Evolutionary conservation across 768 basidiomycete genomes (phyloP), one percentile per base, ranked within the genome.

Genomic region (Termitomyces sp.): DNA sequence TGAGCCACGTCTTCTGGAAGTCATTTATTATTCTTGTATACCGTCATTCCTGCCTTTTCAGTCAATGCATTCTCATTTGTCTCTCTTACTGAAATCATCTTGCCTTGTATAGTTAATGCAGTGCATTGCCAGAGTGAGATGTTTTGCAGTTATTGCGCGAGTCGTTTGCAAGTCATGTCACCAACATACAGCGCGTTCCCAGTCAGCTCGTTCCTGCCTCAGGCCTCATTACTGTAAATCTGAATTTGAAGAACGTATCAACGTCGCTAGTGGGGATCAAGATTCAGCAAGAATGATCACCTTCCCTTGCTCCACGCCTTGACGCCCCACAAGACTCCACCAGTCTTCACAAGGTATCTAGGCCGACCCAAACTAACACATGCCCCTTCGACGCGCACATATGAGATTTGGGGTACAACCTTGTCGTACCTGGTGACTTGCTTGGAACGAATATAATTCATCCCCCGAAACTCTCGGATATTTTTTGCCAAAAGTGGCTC

Each of bases 391-490:
- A 54, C 25, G 37, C 8, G 12, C 8, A 32, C 31, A 32, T 17
- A 46, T 36, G 29, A 48, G 46, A 57, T 57, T 29, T 48, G 37
- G 56, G 56, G 56, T 57, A 48, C 56, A 48, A 56, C 31, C 42
- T 34, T 31, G 10, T 8, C 17, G 40, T 32, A 45, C 42, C 55
- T 56, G 55, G n/a, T 45, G 55, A 56, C 52, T 29, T 54, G 12
- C 8, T 34, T 31, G 12, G 14, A 43, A n/a, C 17, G n/a, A 56
- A 45, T 43, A 56, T 56, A 56, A 34, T 11, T 7, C 34, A 11
- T 45, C 32, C 47, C 31, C 32, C 12, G 11, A 42, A 6, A 7
- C 42, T 43, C 20, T 48, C 29, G 5, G 12, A 32, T 17, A 25
- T 49, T 29, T 15, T 8, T 49, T 49, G 15, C 6, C 31, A 29